A percentile compares a stretch with the other conserved stretches of the same genome.
These are phyloP conservation scores for Forsythia suspensa DNA, from an alignment of 257 asterid genomes.

Conservation along the genomic window DNA sequence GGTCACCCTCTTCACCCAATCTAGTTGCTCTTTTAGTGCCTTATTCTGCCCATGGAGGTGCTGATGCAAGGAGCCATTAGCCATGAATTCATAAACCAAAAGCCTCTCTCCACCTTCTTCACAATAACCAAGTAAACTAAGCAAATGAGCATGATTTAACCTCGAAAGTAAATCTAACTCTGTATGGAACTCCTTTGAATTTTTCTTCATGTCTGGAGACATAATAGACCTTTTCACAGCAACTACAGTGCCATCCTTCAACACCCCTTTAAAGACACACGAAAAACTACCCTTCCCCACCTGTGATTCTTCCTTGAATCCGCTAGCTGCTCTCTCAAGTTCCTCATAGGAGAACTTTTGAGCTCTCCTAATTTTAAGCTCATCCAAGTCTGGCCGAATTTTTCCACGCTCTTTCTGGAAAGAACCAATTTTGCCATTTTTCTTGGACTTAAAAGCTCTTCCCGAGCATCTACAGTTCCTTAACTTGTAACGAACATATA, in stretches of 20 bases:
- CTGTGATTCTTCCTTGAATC: conserved; percentile 72
- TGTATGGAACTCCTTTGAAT: conserved; percentile 77
- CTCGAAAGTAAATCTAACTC: conserved; percentile 87
- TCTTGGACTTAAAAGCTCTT: conserved; percentile 24
- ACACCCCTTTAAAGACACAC: conserved; percentile 77
- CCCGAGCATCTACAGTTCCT: conserved; percentile 73
- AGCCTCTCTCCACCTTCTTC: conserved; percentile 87
- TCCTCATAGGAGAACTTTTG: conserved; percentile 72
- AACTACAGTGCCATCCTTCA: conserved; percentile 72
- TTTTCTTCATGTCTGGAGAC: conserved; percentile 74
- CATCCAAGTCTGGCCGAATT: conserved; percentile 61
- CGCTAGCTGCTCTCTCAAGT: conserved; percentile 68
- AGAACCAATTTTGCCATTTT: conserved; percentile 29
- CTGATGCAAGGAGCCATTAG: conserved; percentile 85
- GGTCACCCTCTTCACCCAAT: conserved; percentile 84
- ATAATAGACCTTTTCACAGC: conserved; percentile 83
- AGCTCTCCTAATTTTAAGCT: conserved; percentile 74
- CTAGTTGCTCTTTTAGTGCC: conserved; percentile 53
- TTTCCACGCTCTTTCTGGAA: conserved; percentile 54
- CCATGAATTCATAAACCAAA: conserved; percentile 90
- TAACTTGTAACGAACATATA: conserved; percentile 67
- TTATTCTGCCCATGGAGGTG: conserved; percentile 59
- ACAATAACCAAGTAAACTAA: conserved; percentile 82
- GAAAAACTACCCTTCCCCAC: conserved; percentile 94
- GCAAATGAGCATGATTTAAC: conserved; percentile 82